Conservation (phyloP, 176 grass and related monocot species). For the Paspalum notatum region DNA sequence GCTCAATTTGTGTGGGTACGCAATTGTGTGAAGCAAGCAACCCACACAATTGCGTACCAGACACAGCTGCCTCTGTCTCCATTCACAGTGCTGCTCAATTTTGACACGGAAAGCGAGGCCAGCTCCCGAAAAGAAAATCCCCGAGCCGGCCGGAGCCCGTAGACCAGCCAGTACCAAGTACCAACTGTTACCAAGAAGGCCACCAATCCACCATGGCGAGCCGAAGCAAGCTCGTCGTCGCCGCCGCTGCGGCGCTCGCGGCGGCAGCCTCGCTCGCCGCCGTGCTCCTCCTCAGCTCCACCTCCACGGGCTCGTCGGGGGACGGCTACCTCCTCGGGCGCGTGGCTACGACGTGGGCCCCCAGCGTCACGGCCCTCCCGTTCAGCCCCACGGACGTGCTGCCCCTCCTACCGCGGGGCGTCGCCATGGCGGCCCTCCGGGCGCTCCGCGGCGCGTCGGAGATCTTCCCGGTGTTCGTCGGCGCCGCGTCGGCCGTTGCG, state of each 20-base stretch:
- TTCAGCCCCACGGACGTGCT: slow-evolving; percentile 56
- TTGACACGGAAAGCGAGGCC: slow-evolving; percentile 32
- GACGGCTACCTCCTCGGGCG: not conserved
- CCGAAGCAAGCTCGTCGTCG: slow-evolving; percentile 3
- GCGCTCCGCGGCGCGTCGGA: slow-evolving; percentile 44
- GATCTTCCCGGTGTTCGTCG: slow-evolving; percentile 74
- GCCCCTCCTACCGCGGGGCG: slow-evolving; percentile 49
- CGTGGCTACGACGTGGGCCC: not conserved
- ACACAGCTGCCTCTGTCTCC: not conserved
- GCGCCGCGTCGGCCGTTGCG: slow-evolving; percentile 34
- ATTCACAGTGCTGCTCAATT: slow-evolving; percentile 23
- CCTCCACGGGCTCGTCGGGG: not conserved
- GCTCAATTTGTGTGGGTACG: too few relatives aligned
- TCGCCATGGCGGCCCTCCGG: slow-evolving; percentile 43
- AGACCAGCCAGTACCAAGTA: not conserved
- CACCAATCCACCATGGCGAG: slow-evolving; percentile 30
- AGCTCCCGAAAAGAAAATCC: slow-evolving; percentile 5
- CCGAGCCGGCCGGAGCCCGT: not conserved
- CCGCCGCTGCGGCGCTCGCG: not conserved
- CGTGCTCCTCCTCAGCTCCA: slow-evolving; percentile 27
- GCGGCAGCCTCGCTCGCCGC: slow-evolving; percentile 29
- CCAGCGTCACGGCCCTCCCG: slow-evolving; percentile 14
- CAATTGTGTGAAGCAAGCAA: not conserved
- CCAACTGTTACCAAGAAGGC: not conserved
- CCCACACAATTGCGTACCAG: slow-evolving; percentile 28